A percentile compares a stretch with the other conserved stretches of the same genome.
These are phyloP conservation scores for Colletotrichum truncatum DNA, from an alignment of 2,329 filamentous ascomycete genomes.

Conservation along the genomic window DNA sequence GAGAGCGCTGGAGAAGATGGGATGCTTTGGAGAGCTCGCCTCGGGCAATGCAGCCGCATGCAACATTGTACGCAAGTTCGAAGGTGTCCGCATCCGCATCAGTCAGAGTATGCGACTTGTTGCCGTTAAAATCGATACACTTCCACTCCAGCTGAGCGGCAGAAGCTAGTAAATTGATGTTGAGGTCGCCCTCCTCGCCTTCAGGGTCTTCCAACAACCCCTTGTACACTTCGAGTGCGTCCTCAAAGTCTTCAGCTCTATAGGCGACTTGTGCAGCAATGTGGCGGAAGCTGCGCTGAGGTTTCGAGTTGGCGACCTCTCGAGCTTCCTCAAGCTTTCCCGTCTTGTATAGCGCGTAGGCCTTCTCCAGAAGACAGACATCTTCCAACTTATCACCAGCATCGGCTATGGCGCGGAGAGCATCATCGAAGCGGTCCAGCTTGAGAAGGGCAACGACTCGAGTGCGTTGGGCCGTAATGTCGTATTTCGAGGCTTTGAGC, in stretches of 20 bases:
- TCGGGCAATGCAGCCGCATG: conserved; percentile 76
- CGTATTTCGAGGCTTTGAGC: conserved; percentile 67
- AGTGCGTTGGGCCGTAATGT: conserved; percentile 71
- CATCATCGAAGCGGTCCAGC: conserved; percentile 84
- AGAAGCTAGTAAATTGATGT: conserved; percentile 78
- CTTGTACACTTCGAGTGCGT: conserved; percentile 71
- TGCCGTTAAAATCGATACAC: conserved; percentile 48
- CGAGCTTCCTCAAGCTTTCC: conserved; percentile 73
- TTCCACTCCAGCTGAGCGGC: conserved; percentile 79
- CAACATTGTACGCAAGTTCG: conserved; percentile 84
- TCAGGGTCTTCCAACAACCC: conserved; percentile 60
- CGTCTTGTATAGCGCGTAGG: conserved; percentile 86
- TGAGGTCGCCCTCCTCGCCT: conserved; percentile 75
- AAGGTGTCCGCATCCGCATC: conserved; percentile 77
- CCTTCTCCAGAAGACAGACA: conserved; percentile 73
- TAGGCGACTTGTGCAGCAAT: conserved; percentile 76
- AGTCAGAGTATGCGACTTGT: conserved; percentile 49
- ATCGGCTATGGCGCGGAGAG: conserved; percentile 73
- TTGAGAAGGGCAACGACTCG: conserved; percentile 81
- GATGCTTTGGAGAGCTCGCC: conserved; percentile 73
- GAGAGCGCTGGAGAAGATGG: conserved; percentile 74
- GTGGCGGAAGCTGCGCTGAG: conserved; percentile 55
- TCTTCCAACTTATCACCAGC: conserved; percentile 69
- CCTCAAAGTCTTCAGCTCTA: conserved; percentile 76
- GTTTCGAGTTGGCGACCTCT: conserved; percentile 43